Base-by-base conservation (phyloP, 768 basidiomycete species). In the Lactarius evosmus region DNA sequence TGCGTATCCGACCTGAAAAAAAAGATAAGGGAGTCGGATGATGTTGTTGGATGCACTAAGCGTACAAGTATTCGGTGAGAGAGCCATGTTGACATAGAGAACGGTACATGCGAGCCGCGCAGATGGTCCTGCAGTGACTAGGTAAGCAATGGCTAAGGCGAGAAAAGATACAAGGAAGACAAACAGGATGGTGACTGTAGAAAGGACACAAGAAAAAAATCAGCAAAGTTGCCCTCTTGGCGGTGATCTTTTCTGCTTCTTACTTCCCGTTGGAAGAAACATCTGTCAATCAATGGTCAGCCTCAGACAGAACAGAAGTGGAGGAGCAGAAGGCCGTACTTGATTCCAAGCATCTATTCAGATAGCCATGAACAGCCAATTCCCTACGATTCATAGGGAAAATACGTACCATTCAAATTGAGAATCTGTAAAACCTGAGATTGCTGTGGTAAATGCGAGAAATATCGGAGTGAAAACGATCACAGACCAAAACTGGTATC, bases 91-190 rank as follows among this genome's bases (percentile, higher is more conserved):
- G 2, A 9, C 33, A 60, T 30, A 64, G 17, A 27, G 41, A 46
- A 12, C 62, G 62, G 41, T 63, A 63, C 56, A 63, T 33, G 33
- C 62, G 62, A 44, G 62, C 17, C n/a, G 63, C 53, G n/a, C 58
- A 44, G 30, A 64, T 60, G 8, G 53, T 25, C 36, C 63, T 64
- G 41, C 29, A 3, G 30, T 4, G 4, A 17, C 14, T 17, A 14
- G 53, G 54, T 36, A 60, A 55, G 8, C 36, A 19, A 3, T 25
- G 14, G 11, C n/a, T 16, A n/a, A 16, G 17, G 22, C 3, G 38
- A 19, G 25, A 27, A 16, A 33, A 14, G 22, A n/a, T 5, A 0
- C 8, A 27, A 14, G 19, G n/a, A n/a, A n/a, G 4, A 49, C 58
- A 33, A 29, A 59, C 63, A 64, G 3, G 25, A 53, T 25, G 6